phyloP scores from a whole-genome alignment of 257 asterid genomes.

The Phtheirospermum japonicum region DNA sequence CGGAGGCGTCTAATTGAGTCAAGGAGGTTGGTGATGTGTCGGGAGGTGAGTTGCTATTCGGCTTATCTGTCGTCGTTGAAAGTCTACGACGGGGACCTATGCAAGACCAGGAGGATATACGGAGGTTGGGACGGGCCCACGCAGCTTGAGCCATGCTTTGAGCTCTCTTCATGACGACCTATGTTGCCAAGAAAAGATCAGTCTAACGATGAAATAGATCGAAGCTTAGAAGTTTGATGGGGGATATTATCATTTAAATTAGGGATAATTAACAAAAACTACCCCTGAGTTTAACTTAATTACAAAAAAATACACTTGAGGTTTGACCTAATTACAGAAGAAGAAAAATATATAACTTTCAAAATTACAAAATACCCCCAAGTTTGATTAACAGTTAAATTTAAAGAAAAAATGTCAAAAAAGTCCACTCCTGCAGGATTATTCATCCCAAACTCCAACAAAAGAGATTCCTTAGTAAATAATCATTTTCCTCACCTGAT shows the following conservation, averaged over 20 bases:
- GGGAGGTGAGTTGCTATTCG: slow-evolving; percentile 27
- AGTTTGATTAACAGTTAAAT: neutral
- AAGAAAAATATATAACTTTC: too few species aligned
- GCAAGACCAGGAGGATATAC: slow-evolving; percentile 85
- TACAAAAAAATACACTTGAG: neutral
- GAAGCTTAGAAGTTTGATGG: neutral
- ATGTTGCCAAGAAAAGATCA: slow-evolving; percentile 17
- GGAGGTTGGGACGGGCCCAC: slow-evolving; percentile 67
- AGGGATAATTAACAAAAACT: too few species aligned
- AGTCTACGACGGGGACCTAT: slow-evolving; percentile 95
- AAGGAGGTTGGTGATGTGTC: slow-evolving; percentile 48
- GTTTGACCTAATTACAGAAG: too few species aligned
- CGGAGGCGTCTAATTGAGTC: slow-evolving; percentile 38
- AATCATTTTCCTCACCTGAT: too few species aligned
- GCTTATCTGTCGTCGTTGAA: slow-evolving; percentile 36
- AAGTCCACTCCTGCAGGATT: too few species aligned
- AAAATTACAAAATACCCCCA: too few species aligned
- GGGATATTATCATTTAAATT: neutral
- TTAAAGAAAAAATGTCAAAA: too few species aligned
- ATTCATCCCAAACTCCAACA: too few species aligned
- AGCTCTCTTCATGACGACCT: slow-evolving; percentile 98
- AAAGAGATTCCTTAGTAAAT: too few species aligned
- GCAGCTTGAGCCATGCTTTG: slow-evolving; percentile 99
- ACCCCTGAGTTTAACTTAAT: neutral
- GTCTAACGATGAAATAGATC: neutral